phyloP scores from a whole-genome alignment of 192 early-diverging fungal genomes.

The Linnemannia schmuckeri region DNA sequence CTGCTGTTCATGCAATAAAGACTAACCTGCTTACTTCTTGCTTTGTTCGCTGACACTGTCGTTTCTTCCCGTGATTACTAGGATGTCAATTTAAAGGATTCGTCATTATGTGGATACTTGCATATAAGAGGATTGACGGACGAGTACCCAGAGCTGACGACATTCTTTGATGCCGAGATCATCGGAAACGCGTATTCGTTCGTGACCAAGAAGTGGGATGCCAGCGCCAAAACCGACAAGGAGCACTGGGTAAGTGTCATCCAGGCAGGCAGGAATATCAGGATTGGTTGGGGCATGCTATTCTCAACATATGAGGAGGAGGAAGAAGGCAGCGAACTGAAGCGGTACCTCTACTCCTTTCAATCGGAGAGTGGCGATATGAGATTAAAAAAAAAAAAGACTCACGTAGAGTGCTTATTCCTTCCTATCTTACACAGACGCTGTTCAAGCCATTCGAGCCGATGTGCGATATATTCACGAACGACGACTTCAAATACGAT shows the following conservation, averaged over 20 bases:
- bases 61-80: slow-evolving; percentile 16
- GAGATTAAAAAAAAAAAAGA: background rate
- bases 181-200: slow-evolving; percentile 83
- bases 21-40: slow-evolving; percentile 1
- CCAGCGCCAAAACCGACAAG: slow-evolving; percentile 74
- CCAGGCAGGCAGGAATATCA: background rate
- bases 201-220: slow-evolving; percentile 88
- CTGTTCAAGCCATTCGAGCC: slow-evolving; percentile 63
- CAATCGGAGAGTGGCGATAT: background rate
- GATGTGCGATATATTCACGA: slow-evolving; percentile 61
- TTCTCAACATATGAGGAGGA: background rate
- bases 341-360: background rate
- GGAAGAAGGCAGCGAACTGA: background rate
- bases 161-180: slow-evolving; percentile 90
- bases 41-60: background rate
- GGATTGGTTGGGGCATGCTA: background rate
- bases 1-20: background rate
- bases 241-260: slow-evolving; percentile 77
- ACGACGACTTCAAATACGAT: slow-evolving; percentile 66
- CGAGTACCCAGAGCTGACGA: slow-evolving; percentile 85
- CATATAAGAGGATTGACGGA: slow-evolving; percentile 84
- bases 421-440: slow-evolving; percentile 34
- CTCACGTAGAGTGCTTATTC: background rate
- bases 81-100: slow-evolving; percentile 78
- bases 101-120: slow-evolving; percentile 84